A percentile compares a stretch with the other conserved stretches of the same genome.
Evolutionary conservation across 78 protist genomes (phyloP).

Genomic region (Dictyostelium intermedium): DNA sequence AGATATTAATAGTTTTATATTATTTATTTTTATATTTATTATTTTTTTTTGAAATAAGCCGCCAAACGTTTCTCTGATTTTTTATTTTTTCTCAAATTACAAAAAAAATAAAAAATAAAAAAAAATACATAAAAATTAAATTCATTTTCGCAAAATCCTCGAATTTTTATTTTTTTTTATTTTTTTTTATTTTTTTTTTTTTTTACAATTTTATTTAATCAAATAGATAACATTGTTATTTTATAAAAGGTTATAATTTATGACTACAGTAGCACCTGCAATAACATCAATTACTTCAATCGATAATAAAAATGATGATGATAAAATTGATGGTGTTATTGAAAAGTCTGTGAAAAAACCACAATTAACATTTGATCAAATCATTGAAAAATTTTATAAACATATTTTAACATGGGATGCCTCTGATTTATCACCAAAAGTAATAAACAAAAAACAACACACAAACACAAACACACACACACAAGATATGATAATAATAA

Average conservation of each 20-base stretch:
- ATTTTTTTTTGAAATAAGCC: not conserved
- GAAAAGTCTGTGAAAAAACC: not conserved
- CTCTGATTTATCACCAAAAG: constrained; percentile 31
- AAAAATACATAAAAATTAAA: no score
- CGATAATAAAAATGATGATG: not conserved
- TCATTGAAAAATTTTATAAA: constrained; percentile 42
- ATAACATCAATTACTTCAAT: not conserved
- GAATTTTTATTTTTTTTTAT: not conserved
- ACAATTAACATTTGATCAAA: constrained; percentile 29
- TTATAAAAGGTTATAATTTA: not conserved
- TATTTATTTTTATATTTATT: no score
- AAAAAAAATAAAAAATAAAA: no score
- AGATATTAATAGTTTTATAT: no score
- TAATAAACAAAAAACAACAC: not conserved
- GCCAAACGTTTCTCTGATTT: not conserved
- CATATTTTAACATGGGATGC: constrained; percentile 71
- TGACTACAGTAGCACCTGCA: not conserved
- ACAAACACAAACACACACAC: no score
- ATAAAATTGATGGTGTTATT: not conserved
- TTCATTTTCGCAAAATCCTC: not conserved
- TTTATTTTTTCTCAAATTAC: not conserved
- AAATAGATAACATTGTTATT: not conserved
- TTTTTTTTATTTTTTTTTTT: not conserved
- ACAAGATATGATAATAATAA: no score
- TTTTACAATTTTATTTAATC: no score